A percentile compares a stretch with the other conserved stretches of the same genome.
Conservation (phyloP, 495 filamentous ascomycete genomes). For the Trichodelitschia bisporula region DNA sequence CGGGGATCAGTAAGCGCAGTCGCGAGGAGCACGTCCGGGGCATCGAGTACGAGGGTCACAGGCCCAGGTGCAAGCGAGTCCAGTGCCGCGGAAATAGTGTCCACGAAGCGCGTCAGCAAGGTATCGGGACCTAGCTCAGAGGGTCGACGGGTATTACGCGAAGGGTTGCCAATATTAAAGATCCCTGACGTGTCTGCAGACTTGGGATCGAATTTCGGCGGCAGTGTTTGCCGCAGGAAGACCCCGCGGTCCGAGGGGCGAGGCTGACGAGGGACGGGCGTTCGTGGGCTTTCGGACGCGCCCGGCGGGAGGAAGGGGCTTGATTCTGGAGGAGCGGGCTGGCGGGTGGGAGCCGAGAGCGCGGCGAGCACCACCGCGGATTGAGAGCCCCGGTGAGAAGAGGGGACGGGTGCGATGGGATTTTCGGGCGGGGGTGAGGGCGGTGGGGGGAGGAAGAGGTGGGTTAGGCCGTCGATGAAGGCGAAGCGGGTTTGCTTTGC, state of each 20-base stretch:
- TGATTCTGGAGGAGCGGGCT: neutral
- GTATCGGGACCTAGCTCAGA: neutral
- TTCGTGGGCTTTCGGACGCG: neutral
- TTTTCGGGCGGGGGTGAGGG: conserved; percentile 6
- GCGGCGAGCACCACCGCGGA: too few species aligned
- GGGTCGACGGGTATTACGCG: neutral
- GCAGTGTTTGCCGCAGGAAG: conserved; percentile 4
- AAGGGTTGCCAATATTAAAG: too few species aligned
- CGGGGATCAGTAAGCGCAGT: conserved; percentile 12
- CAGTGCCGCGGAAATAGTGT: neutral
- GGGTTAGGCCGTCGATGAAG: conserved; percentile 49
- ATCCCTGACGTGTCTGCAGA: conserved; percentile 3
- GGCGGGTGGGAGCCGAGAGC: too few species aligned
- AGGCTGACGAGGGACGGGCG: neutral
- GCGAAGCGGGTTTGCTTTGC: conserved; percentile 29
- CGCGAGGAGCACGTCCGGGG: conserved; percentile 26
- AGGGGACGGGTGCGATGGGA: conserved; percentile 4
- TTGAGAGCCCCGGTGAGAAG: neutral
- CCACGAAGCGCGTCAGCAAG: too few species aligned
- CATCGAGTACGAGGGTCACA: conserved; percentile 22
- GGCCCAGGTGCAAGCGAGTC: neutral
- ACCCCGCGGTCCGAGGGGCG: conserved; percentile 3
- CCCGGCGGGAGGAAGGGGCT: neutral
- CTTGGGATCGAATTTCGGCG: conserved; percentile 2
- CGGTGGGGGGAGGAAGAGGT: conserved; percentile 22